Evolutionary conservation across 2,329 filamentous ascomycete genomes (phyloP).

Genomic region (Alternaria burnsii): DNA sequence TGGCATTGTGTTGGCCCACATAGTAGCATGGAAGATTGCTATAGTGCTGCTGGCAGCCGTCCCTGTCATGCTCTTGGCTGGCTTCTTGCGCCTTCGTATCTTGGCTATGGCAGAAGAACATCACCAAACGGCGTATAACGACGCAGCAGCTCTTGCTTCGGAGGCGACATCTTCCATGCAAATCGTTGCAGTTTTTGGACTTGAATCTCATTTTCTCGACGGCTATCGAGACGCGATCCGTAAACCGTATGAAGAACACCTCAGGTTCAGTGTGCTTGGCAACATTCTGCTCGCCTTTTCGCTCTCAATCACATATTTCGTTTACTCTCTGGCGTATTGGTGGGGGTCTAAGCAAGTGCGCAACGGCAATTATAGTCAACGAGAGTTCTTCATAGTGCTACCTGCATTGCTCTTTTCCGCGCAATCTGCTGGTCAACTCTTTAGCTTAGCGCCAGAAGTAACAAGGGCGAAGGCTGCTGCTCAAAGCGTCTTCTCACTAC

Average conservation of each 20-base stretch:
- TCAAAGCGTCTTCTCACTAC: constrained; percentile 54
- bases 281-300: constrained; percentile 57
- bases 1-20: constrained; percentile 58
- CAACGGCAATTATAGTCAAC: constrained; percentile 52
- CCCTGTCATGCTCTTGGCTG: constrained; percentile 58
- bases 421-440: constrained; percentile 57
- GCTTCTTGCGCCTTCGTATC: constrained; percentile 58
- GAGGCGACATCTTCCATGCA: constrained; percentile 73
- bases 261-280: constrained; percentile 51
- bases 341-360: constrained; percentile 57
- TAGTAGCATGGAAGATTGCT: constrained; percentile 62
- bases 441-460: constrained; percentile 57
- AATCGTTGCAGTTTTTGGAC: constrained; percentile 60
- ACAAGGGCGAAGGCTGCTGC: constrained; percentile 56
- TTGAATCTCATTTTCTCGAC: constrained; percentile 52
- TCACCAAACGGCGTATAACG: constrained; percentile 70
- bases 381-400: constrained; percentile 57
- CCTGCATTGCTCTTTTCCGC: constrained; percentile 58
- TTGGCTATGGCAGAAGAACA: constrained; percentile 67
- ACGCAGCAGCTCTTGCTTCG: constrained; percentile 70
- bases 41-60: constrained; percentile 60
- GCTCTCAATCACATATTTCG: constrained; percentile 57
- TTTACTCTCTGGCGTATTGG: constrained; percentile 60
- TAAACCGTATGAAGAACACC: constrained; percentile 52
- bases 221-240: constrained; percentile 51